Evolutionary conservation across 441 rosid genomes (phyloP).

Genomic region (Pelargonium australe): DNA sequence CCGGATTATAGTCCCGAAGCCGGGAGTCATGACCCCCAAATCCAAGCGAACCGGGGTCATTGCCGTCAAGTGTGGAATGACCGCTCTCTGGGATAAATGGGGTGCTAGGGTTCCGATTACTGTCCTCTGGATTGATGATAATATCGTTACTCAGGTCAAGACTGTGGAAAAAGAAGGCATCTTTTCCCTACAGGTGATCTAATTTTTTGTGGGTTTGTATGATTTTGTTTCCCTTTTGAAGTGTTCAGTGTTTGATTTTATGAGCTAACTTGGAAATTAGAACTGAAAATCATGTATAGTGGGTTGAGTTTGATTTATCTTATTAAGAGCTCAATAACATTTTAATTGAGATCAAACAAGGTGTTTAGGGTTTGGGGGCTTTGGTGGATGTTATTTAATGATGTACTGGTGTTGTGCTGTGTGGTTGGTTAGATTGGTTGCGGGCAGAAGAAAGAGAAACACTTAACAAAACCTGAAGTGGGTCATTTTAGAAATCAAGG

Average conservation of each 20-base stretch:
- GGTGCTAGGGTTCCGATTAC: conserved; percentile 79
- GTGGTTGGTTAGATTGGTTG: conserved; percentile 79
- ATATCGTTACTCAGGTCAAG: conserved; percentile 88
- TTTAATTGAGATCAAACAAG: too few species aligned
- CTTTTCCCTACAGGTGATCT: conserved; percentile 61
- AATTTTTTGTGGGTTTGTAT: neutral
- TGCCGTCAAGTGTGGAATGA: conserved; percentile 93
- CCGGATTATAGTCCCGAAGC: conserved; percentile 54
- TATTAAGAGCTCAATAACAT: too few species aligned
- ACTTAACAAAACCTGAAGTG: conserved; percentile 82
- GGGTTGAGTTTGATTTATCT: too few species aligned
- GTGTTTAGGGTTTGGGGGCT: neutral
- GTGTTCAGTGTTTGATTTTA: too few species aligned
- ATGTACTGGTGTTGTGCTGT: conserved; percentile 26
- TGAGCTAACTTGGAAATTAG: too few species aligned
- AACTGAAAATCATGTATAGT: too few species aligned
- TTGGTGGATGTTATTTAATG: neutral
- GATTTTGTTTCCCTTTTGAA: neutral
- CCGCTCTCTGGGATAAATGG: conserved; percentile 96
- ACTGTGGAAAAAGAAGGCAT: conserved; percentile 84
- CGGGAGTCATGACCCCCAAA: conserved; percentile 49
- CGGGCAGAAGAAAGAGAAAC: conserved; percentile 91
- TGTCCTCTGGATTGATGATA: conserved; percentile 89
- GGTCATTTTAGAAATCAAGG: conserved; percentile 97
- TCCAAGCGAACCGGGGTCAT: conserved; percentile 79